Evolutionary conservation across 2,329 filamentous ascomycete genomes (phyloP), one percentile per base, ranked within the genome.

Genomic region (Anisogramma anomala): DNA sequence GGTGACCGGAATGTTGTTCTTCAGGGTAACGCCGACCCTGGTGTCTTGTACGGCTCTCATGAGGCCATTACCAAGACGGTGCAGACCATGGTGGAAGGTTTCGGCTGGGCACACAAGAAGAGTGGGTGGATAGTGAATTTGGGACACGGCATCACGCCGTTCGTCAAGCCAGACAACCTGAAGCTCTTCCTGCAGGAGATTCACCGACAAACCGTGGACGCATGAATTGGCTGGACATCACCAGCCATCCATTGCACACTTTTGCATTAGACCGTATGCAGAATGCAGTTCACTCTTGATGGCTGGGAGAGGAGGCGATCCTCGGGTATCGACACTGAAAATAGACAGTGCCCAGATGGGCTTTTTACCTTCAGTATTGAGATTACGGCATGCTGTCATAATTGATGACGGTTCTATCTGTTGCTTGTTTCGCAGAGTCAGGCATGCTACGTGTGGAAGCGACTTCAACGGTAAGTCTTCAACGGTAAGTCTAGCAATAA

Each of bases 111-210:
- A 4, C 78, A 79, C 48, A 82, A 82, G 41, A 89, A 87, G 63
- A 79, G 88, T 60, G 85, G 89, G 30, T 98, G 91, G 89, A 96
- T 98, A 52, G 86, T 84, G 35, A 98, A 98, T 59, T 71, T 98
- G 48, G 91, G 91, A 7, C 91, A 98, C 58, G 91, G 91, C 47
- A 87, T 98, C 49, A 98, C 91, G 23, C 91, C 91, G 1, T 82
- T 88, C 49, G 91, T 98, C 40, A 83, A 96, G 52, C 91, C 91
- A 0, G 87, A 96, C 36, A 81, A 94, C 60, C 67, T 98, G 51
- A 89, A 79, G 59, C 94, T 93, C 65, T 98, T 84, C 68, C 89
- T 98, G 50, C 71, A 93, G 56, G 91, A 98, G 63, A 79, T 96
- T 43, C 86, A 94, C 60, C 74, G 84, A 35, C 62, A 79, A 45